A percentile compares a stretch with the other conserved stretches of the same genome.
Conservation (phyloP, 345 rosid species). For the Ceriops tagal region DNA sequence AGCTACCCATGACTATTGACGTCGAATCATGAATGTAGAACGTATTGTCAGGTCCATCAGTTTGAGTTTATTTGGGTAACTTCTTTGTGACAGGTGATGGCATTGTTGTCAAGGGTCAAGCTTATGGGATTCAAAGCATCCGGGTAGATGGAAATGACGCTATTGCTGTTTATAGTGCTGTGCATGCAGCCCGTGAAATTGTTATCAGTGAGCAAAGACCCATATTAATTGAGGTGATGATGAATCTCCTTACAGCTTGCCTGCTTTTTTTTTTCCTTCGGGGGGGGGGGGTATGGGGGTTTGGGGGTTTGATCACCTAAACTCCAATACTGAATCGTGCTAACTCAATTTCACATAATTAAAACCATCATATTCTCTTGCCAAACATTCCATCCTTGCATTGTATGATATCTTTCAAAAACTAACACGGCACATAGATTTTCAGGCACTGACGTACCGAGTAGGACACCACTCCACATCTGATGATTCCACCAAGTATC, state of each 20-base stretch:
- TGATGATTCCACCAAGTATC: constrained; percentile 80
- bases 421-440: background rate
- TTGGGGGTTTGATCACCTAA: no score
- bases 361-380: background rate
- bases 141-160: constrained; percentile 85
- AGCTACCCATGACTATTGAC: background rate
- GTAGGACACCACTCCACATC: constrained; percentile 87
- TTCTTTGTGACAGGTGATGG: constrained; percentile 58
- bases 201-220: constrained; percentile 63
- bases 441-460: constrained; percentile 65
- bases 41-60: no score
- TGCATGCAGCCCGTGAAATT: constrained; percentile 56
- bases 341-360: no score
- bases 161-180: constrained; percentile 64
- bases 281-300: background rate
- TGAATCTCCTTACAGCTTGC: background rate
- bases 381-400: no score
- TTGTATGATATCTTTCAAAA: no score
- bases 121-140: constrained; percentile 72
- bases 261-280: no score
- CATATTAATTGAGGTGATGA: constrained; percentile 57
- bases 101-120: constrained; percentile 66
- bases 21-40: no score
- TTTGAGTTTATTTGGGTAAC: no score
- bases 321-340: no score